Evolutionary conservation across 495 filamentous ascomycete species (phyloP).

Genomic region (Polyplosphaeria fusca): DNA sequence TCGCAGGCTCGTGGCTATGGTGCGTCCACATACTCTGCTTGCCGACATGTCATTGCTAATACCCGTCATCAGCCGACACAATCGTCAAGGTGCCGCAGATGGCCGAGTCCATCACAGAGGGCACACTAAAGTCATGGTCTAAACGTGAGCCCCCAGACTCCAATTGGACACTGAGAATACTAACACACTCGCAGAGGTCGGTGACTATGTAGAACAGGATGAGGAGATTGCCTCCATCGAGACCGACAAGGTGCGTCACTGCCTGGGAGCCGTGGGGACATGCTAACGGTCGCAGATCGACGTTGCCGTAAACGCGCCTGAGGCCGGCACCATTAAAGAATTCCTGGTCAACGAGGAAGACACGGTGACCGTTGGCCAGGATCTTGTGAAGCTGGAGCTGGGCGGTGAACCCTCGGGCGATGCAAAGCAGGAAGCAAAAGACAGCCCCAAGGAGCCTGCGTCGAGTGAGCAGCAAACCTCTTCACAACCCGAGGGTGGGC

Average conservation of each 20-base stretch:
- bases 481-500: constrained; percentile 50
- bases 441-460: constrained; percentile 60
- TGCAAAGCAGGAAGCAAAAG: constrained; percentile 49
- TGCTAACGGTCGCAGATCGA: constrained; percentile 64
- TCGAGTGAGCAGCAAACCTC: constrained; percentile 55
- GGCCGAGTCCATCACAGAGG: constrained; percentile 98
- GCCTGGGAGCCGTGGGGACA: not conserved
- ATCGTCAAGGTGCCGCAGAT: constrained; percentile 94
- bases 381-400: constrained; percentile 76
- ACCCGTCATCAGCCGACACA: constrained; percentile 61
- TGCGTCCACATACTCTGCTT: constrained; percentile 7
- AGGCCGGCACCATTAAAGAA: constrained; percentile 87
- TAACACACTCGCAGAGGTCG: constrained; percentile 57
- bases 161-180: not conserved
- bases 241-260: constrained; percentile 87
- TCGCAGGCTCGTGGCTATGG: constrained; percentile 34
- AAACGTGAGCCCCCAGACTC: constrained; percentile 57
- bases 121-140: constrained; percentile 91
- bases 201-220: constrained; percentile 91
- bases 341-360: constrained; percentile 92
- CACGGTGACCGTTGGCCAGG: constrained; percentile 91
- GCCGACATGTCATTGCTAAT: not conserved
- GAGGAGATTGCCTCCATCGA: constrained; percentile 99
- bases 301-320: constrained; percentile 90
- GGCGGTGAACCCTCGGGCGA: constrained; percentile 60